phyloP scores from a whole-genome alignment of 306 rosid genomes.

The Adenanthera pavonina region DNA sequence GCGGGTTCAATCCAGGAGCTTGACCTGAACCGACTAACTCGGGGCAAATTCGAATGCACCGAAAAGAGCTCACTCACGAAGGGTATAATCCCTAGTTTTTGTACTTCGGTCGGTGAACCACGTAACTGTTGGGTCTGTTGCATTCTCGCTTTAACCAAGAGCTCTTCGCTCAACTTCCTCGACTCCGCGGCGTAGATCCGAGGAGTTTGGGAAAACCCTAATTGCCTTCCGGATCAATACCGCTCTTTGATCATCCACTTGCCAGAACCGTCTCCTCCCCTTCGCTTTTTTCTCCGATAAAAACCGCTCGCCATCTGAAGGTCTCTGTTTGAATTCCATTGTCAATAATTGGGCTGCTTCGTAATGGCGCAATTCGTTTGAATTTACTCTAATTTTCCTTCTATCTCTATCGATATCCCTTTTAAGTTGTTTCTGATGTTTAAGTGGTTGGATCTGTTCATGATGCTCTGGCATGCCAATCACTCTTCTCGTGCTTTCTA shows the following conservation, averaged over 20 bases:
- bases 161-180: conserved; percentile 43
- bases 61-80: conserved; percentile 5
- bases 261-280: neutral
- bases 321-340: neutral
- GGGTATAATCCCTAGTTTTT: conserved; percentile 1
- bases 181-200: conserved; percentile 81
- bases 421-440: neutral
- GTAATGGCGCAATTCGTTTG: neutral
- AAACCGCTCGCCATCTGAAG: conserved; percentile 15
- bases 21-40: conserved; percentile 28
- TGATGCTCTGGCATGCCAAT: neutral
- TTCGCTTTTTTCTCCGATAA: conserved; percentile 38
- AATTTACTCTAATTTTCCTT: neutral
- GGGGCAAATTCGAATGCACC: conserved; percentile 27
- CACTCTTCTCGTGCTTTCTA: neutral
- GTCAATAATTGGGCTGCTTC: conserved; percentile 13
- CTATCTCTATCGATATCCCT: neutral
- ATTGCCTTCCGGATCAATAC: conserved; percentile 27
- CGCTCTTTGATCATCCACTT: neutral
- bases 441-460: conserved; percentile 41
- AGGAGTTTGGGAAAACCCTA: conserved; percentile 78
- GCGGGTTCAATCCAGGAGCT: neutral
- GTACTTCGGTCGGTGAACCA: neutral
- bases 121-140: conserved; percentile 23
- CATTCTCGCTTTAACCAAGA: conserved; percentile 33